A percentile compares a stretch with the other conserved stretches of the same genome.
Conservation (phyloP, 2,329 filamentous ascomycete species). For the Aspergillus fischeri region DNA sequence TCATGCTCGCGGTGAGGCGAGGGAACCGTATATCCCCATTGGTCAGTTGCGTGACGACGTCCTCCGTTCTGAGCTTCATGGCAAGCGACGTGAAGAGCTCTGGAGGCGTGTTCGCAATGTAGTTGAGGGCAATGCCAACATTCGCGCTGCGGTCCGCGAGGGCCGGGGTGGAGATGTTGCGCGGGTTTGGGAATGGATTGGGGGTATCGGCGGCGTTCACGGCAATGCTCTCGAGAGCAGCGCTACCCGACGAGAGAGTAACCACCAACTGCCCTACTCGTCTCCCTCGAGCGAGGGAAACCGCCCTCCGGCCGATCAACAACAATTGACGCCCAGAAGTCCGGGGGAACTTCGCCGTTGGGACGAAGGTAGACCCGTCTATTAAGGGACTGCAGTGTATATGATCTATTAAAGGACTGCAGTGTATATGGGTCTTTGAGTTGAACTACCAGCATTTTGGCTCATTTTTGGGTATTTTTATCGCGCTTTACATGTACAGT, state of each 20-base stretch:
- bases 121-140: conserved; percentile 91
- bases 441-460: background rate
- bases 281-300: conserved; percentile 18
- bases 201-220: conserved; percentile 51
- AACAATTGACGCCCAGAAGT: conserved; percentile 17
- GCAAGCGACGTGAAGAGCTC: conserved; percentile 70
- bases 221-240: conserved; percentile 27
- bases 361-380: conserved; percentile 42
- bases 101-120: conserved; percentile 81
- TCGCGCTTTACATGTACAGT: background rate
- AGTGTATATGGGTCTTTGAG: background rate
- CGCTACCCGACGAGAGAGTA: conserved; percentile 20
- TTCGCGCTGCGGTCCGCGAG: conserved; percentile 71
- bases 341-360: conserved; percentile 31
- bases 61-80: conserved; percentile 72
- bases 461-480: background rate
- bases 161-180: conserved; percentile 53
- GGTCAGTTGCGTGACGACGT: conserved; percentile 90
- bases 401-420: conserved; percentile 28
- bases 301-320: conserved; percentile 11
- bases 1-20: conserved; percentile 61
- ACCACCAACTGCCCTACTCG: conserved; percentile 24
- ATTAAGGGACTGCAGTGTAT: conserved; percentile 19
- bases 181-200: conserved; percentile 66
- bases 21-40: conserved; percentile 78